These are phyloP conservation scores for Daedalea quercina DNA, from an alignment of 768 basidiomycete species.

Conservation along the genomic window DNA sequence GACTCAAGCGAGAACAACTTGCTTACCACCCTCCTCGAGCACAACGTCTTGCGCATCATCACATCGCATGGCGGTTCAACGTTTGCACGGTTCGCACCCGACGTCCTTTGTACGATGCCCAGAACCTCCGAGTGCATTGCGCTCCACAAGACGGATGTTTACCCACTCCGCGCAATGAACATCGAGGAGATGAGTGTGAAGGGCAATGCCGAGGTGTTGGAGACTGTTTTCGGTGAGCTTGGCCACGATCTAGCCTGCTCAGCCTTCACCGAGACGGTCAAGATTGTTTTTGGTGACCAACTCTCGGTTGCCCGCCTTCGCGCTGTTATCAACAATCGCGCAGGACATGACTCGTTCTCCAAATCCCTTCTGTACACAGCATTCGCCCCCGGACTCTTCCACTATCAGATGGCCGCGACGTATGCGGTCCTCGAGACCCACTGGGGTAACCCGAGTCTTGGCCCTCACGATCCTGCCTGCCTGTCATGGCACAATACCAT, in stretches of 20 bases:
- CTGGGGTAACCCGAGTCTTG: slow-evolving; percentile 23
- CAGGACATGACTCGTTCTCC: slow-evolving; percentile 23
- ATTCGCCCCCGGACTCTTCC: slow-evolving; percentile 30
- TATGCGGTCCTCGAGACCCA: slow-evolving; percentile 25
- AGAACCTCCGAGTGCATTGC: slow-evolving; percentile 14
- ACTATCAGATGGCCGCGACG: slow-evolving; percentile 29
- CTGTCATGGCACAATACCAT: slow-evolving; percentile 29
- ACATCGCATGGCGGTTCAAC: slow-evolving; percentile 19
- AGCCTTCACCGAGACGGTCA: neutral
- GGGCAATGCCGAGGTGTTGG: slow-evolving; percentile 29
- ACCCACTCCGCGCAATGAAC: slow-evolving; percentile 27
- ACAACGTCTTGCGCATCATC: slow-evolving; percentile 25
- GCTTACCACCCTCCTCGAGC: slow-evolving; percentile 9
- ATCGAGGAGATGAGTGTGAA: slow-evolving; percentile 31
- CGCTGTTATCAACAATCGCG: slow-evolving; percentile 21
- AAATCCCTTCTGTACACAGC: slow-evolving; percentile 19
- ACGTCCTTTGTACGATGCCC: neutral
- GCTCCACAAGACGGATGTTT: slow-evolving; percentile 21
- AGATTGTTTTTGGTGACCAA: slow-evolving; percentile 25
- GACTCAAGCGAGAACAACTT: slow-evolving; percentile 15
- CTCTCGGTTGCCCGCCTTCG: slow-evolving; percentile 27
- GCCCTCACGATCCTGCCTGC: slow-evolving; percentile 24
- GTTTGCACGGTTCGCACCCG: neutral
- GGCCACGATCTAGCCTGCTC: slow-evolving; percentile 3
- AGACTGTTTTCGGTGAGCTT: slow-evolving; percentile 23